phyloP scores from a whole-genome alignment of 1,284 basidiomycete genomes.

The Pholiota adiposa region DNA sequence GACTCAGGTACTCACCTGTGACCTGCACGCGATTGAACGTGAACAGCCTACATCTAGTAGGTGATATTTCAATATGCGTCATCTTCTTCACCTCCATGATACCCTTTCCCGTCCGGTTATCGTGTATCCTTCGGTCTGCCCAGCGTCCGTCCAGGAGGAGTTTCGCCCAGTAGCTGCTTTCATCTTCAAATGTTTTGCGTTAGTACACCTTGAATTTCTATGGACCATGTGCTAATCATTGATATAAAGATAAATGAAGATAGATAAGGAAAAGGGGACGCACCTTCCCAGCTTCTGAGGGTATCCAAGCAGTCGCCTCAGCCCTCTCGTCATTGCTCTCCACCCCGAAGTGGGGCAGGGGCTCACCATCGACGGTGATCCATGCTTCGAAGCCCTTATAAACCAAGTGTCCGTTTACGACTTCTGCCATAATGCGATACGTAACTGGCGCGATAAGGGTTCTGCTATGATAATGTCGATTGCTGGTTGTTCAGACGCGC shows the following conservation, averaged over 20 bases:
- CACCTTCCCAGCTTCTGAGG: conserved; percentile 7
- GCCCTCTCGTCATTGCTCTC: conserved; percentile 18
- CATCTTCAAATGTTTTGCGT: background rate
- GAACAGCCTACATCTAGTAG: background rate
- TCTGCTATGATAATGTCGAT: too few relatives aligned
- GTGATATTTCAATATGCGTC: background rate
- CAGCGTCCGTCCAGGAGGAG: background rate
- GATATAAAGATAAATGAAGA: background rate
- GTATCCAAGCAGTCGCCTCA: conserved; percentile 10
- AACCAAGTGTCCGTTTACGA: background rate
- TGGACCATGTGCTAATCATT: background rate
- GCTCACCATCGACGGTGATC: conserved; percentile 34
- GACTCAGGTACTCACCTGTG: background rate
- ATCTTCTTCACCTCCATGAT: background rate
- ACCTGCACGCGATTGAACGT: background rate
- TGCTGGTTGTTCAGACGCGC: too few relatives aligned
- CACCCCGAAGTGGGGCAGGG: conserved; percentile 31
- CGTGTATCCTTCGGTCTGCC: background rate
- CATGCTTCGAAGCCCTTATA: conserved; percentile 25
- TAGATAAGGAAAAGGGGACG: background rate
- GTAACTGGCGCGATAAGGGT: too few relatives aligned
- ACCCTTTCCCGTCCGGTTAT: background rate
- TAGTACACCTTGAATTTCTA: background rate
- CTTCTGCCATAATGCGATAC: background rate
- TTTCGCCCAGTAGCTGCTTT: background rate